Conservation (phyloP, 1,284 basidiomycete species). For the Amylostereum chailletii region DNA sequence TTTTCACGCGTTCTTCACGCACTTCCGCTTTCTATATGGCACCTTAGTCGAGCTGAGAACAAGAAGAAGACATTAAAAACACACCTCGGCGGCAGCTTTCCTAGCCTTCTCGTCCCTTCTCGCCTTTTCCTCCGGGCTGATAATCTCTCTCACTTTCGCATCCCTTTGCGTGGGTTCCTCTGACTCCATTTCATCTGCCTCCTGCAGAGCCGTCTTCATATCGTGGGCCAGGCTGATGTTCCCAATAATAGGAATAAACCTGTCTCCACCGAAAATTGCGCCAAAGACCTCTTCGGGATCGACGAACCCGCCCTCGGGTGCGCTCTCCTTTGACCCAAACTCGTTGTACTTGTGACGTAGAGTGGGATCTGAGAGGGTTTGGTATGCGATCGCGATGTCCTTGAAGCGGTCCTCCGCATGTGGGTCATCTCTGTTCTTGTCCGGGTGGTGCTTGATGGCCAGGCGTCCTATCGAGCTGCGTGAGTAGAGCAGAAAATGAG, state of each 20-base stretch:
- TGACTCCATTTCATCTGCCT: constrained; percentile 69
- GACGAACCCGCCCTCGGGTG: constrained; percentile 66
- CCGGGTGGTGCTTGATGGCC: constrained; percentile 88
- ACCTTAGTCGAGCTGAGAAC: constrained; percentile 9
- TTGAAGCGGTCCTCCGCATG: constrained; percentile 88
- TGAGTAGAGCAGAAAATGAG: not conserved
- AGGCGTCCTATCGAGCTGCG: constrained; percentile 55
- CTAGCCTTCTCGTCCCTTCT: constrained; percentile 71
- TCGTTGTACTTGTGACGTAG: constrained; percentile 93
- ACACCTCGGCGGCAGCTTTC: constrained; percentile 61
- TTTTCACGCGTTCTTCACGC: constrained; percentile 72
- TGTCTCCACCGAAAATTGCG: constrained; percentile 85
- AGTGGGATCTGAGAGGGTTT: constrained; percentile 81
- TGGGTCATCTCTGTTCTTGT: constrained; percentile 93
- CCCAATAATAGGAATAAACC: constrained; percentile 79
- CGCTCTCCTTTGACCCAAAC: constrained; percentile 73
- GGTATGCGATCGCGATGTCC: constrained; percentile 81
- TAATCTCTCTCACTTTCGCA: constrained; percentile 59
- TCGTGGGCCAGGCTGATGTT: constrained; percentile 82
- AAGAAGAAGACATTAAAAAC: constrained; percentile 14
- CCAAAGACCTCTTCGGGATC: constrained; percentile 89
- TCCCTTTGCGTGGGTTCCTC: constrained; percentile 36
- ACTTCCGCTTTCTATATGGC: constrained; percentile 64
- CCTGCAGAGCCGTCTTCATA: constrained; percentile 97
- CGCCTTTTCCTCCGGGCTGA: constrained; percentile 80